Conservation (phyloP, 2,329 filamentous ascomycete species). For the Claviceps citrina region DNA sequence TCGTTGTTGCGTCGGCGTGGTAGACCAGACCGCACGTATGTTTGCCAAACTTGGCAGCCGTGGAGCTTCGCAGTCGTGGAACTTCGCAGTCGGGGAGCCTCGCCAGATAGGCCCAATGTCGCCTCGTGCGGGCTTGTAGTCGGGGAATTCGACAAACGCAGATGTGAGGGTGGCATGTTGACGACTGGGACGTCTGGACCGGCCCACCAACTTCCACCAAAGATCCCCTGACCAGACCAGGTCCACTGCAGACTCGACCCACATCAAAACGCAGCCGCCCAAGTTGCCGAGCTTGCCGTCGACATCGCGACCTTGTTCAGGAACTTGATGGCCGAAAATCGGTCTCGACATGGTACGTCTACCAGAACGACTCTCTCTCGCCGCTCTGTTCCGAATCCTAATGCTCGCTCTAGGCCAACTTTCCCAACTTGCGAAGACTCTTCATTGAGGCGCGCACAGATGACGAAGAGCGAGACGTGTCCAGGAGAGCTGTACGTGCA, state of each 20-base stretch:
- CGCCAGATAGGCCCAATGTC: background rate
- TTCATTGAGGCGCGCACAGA: conserved; percentile 92
- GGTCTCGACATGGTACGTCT: conserved; percentile 1
- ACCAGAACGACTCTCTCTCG: background rate
- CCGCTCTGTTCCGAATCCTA: background rate
- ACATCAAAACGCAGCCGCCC: too few species aligned
- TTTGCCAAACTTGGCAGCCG: background rate
- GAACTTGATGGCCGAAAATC: background rate
- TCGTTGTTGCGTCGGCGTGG: background rate
- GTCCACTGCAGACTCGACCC: too few species aligned
- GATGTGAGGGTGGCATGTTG: background rate
- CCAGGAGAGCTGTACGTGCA: conserved; percentile 65
- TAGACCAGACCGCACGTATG: background rate
- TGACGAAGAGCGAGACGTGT: conserved; percentile 86
- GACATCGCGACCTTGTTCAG: background rate
- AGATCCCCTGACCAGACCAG: too few species aligned
- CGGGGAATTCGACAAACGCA: background rate
- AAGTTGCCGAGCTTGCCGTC: background rate
- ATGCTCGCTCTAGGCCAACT: conserved; percentile 44
- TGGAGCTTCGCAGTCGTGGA: background rate
- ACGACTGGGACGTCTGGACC: too few species aligned
- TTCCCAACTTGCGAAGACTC: conserved; percentile 87
- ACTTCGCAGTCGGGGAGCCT: background rate
- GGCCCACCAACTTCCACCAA: background rate
- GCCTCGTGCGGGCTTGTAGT: conserved; percentile 1